Evolutionary conservation across 2,329 filamentous ascomycete genomes (phyloP), one percentile per base, ranked within the genome.

Genomic region (Sporothrix pallida): DNA sequence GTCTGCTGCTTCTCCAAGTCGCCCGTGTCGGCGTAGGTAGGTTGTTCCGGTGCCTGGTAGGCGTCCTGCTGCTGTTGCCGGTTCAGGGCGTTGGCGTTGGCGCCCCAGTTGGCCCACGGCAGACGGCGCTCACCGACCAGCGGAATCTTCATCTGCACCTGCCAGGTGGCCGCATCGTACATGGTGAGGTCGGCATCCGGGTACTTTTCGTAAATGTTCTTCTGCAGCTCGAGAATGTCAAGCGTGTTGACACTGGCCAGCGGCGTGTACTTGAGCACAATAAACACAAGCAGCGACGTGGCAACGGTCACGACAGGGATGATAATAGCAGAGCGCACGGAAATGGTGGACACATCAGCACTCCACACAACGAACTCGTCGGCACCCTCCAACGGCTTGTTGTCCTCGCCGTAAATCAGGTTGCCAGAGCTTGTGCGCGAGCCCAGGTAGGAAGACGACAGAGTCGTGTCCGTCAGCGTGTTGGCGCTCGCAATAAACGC

Each of bases 281-380:
- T 13, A 7, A 74, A 70, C 13, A 78, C 60, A 10, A 77, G 75
- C 60, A 79, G 50, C 56, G 56, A 72, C 2, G 74, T 72, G n/a
- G 23, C 67, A 5, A 62, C 37, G 5, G 74, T 48, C 4, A 75
- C 44, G 17, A 73, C 76, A 5, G 78, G 77, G 46, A 79, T 76
- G 54, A 79, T 62, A 65, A 79, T 77, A 58, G 79, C 76, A 12
- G 77, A 72, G 56, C 76, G 73, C 3, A 79, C 71, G n/a, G 78
- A 79, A 20, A 80, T 72, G 4, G 79, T 76, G 15, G 77, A 74
- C 54, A 79, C 75, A 42, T 80, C 78, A 31, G 73, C 56, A 52
- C 74, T 78, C 77, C 77, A 78, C 46, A 80, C 78, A 58, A 80
- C 78, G 71, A 80, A 80, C 58, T 78, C 77, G 37, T 70, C 76